phyloP scores from a whole-genome alignment of 208 protist genomes.

The Porcisia hertigi region DNA sequence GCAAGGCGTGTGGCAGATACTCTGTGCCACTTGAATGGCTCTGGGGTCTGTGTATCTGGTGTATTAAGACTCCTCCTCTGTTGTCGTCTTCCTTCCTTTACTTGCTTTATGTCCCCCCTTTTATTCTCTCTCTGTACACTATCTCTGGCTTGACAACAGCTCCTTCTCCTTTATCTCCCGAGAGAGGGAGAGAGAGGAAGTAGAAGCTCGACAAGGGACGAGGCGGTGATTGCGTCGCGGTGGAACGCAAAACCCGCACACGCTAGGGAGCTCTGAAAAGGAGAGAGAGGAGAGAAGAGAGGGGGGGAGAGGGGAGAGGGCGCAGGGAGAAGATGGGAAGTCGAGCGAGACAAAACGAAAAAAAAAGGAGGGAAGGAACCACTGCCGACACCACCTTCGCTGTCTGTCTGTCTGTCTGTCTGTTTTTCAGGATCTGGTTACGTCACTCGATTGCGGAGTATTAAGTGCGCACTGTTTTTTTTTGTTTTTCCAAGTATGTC shows the following conservation, averaged over 20 bases:
- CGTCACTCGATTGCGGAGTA: background rate
- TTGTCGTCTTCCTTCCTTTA: background rate
- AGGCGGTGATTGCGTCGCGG: too few relatives aligned
- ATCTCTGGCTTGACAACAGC: too few relatives aligned
- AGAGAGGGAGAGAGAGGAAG: too few relatives aligned
- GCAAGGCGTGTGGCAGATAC: background rate
- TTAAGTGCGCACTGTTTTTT: background rate
- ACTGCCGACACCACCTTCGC: conserved; percentile 1
- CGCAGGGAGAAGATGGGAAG: background rate
- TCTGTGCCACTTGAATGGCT: background rate
- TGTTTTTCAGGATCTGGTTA: background rate
- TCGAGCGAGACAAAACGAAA: background rate
- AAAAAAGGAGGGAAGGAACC: background rate
- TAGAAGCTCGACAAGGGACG: too few relatives aligned
- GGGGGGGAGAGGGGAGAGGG: too few relatives aligned
- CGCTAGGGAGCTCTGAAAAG: too few relatives aligned
- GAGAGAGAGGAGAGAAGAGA: too few relatives aligned
- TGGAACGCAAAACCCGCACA: too few relatives aligned
- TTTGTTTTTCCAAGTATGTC: too few relatives aligned
- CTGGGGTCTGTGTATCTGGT: background rate
- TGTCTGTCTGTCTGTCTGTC: background rate
- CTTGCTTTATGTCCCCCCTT: too few relatives aligned
- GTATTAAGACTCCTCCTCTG: background rate
- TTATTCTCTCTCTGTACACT: too few relatives aligned
- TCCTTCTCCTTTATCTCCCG: too few relatives aligned